Conservation (phyloP, 495 filamentous ascomycete species). For the Penicillium manginii region DNA sequence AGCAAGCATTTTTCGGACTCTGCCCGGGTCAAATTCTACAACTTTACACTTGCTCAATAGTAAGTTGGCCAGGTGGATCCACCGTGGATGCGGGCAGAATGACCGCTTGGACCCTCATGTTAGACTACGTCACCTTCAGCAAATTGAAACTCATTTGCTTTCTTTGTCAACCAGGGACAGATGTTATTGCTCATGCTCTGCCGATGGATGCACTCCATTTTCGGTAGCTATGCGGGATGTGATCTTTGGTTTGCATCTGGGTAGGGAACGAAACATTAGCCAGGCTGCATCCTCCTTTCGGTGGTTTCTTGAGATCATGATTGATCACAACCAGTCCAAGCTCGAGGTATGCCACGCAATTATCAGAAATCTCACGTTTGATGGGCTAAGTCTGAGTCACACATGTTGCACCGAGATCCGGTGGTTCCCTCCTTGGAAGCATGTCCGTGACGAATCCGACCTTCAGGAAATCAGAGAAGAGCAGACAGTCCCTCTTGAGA, state of each 20-base stretch:
- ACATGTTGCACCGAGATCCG: constrained; percentile 10
- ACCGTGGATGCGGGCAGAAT: not conserved
- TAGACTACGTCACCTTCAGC: not conserved
- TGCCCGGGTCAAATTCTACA: constrained; percentile 8
- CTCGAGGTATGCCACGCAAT: constrained; percentile 4
- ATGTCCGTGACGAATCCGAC: constrained; percentile 3
- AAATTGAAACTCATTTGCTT: not conserved
- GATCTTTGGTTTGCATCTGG: not conserved
- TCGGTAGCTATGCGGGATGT: constrained; percentile 1
- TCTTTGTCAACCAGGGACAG: not conserved
- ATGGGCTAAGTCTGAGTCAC: constrained; percentile 12
- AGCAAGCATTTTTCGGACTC: not conserved
- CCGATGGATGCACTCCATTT: constrained; percentile 12
- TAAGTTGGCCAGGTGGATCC: not conserved
- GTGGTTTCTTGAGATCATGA: constrained; percentile 1
- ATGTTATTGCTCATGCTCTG: constrained; percentile 9
- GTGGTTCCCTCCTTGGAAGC: no score
- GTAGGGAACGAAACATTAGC: not conserved
- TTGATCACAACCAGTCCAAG: constrained; percentile 11
- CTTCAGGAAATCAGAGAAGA: constrained; percentile 14
- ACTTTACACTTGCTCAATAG: not conserved
- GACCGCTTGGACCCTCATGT: not conserved
- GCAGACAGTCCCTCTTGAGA: constrained; percentile 1
- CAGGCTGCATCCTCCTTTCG: not conserved
- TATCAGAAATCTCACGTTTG: constrained; percentile 13